A percentile compares a stretch with the other conserved stretches of the same genome.
Conservation (phyloP, 2,329 filamentous ascomycete species). For the Penicillium griseofulvum region DNA sequence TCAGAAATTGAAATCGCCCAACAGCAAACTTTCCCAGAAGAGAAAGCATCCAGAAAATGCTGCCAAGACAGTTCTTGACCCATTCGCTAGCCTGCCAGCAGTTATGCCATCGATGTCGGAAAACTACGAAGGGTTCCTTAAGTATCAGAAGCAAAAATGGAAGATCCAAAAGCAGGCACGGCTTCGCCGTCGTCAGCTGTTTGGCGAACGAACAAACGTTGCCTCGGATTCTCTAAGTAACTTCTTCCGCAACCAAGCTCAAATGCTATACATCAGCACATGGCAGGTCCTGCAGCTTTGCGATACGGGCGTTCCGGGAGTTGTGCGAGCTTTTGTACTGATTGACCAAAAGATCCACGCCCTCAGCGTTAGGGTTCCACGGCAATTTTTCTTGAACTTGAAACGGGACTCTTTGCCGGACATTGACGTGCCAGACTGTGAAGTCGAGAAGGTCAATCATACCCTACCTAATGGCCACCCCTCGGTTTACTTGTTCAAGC, state of each 20-base stretch:
- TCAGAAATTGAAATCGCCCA: constrained; percentile 64
- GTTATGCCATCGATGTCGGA: constrained; percentile 80
- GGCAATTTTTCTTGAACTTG: constrained; percentile 87
- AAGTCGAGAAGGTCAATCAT: constrained; percentile 89
- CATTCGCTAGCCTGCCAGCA: constrained; percentile 76
- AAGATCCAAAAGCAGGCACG: constrained; percentile 93
- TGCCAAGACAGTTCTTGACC: constrained; percentile 64
- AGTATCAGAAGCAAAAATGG: constrained; percentile 98
- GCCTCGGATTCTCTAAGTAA: constrained; percentile 62
- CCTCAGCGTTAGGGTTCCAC: constrained; percentile 82
- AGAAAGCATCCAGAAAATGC: constrained; percentile 69
- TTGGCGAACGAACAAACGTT: constrained; percentile 73
- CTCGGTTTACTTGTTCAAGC: constrained; percentile 89
- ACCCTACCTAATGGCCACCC: constrained; percentile 93
- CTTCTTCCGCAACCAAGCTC: constrained; percentile 88
- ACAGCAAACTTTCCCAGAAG: constrained; percentile 59
- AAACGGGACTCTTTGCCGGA: constrained; percentile 84
- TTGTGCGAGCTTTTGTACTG: constrained; percentile 83
- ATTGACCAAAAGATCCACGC: constrained; percentile 91
- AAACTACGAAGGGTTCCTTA: constrained; percentile 82
- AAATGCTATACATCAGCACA: constrained; percentile 82
- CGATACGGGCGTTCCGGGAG: constrained; percentile 76
- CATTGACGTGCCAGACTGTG: constrained; percentile 79
- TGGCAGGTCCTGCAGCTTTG: constrained; percentile 93
- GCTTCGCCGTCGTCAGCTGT: constrained; percentile 79